Base-by-base conservation (phyloP, 805 yeast genomes). In the Schwanniomyces yamadae region DNA sequence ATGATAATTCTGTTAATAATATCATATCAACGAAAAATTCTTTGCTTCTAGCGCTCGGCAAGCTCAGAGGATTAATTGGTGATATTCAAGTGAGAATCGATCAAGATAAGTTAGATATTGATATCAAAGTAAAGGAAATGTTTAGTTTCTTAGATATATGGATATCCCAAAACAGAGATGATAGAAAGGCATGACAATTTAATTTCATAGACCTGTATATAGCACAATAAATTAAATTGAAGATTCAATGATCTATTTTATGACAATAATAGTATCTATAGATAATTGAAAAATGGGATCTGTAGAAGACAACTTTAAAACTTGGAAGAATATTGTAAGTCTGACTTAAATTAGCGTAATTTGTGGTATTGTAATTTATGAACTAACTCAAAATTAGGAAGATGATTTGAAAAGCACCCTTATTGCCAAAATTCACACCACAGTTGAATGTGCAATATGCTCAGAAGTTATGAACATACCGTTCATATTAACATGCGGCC, bases 391-490 rank as follows among this genome's bases (percentile, higher is more conserved):
- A n/a, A n/a, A 10, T 3, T 32, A 55, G 60, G 59, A 58, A 33
- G 40, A 42, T 24, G 28, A 34, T 5, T 30, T 57, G 19, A 50
- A 51, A 6, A 37, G 41, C 19, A 46, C 35, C 41, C 52, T 59
- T 15, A 59, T 53, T 37, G 57, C 50, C n/a, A 49, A 46, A 47
- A 57, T 58, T 31, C 31, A 55, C 21, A 37, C 56, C 20, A 50
- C 58, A 5, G 39, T 73, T 24, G 73, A 68, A 41, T 84, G 93
- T 52, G 69, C 82, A 5, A 71, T 84, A 8, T 84, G 93, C 50
- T 79, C 81, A 23, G 91, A 84, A 34, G 59, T 74, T 33, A 78
- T 84, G 83, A 73, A 69, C 43, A 72, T 73, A 2, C 91, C 93
- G 2, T 76, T 79, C 48, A 63, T 77, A 47, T 65, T 79, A 0